phyloP scores from a whole-genome alignment of 169 alveolate species.

The Plasmodium inui region DNA sequence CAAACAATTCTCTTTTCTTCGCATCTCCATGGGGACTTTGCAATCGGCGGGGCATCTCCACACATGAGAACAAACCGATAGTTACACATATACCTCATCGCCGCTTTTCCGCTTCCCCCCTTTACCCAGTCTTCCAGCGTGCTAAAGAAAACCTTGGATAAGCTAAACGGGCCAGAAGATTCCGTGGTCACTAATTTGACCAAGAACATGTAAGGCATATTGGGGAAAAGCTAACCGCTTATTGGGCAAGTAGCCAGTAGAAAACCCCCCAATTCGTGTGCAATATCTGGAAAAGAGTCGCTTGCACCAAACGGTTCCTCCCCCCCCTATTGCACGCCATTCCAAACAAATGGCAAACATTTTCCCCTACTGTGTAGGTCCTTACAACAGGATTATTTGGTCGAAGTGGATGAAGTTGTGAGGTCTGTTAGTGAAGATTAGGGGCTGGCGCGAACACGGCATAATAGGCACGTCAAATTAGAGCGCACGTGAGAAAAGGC shows the following conservation, averaged over 20 bases:
- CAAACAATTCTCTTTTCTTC: not conserved
- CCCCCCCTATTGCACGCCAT: not conserved
- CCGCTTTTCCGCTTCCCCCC: not conserved
- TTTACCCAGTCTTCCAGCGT: not conserved
- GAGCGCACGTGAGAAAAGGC: not conserved
- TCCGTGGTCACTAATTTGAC: conserved; percentile 19
- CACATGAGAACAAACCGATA: not conserved
- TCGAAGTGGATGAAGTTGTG: conserved; percentile 4
- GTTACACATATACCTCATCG: not conserved
- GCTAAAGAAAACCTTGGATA: conserved; percentile 10
- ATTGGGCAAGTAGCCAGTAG: not conserved
- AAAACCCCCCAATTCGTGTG: not conserved
- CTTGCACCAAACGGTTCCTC: not conserved
- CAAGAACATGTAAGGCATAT: conserved; percentile 22
- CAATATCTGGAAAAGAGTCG: not conserved
- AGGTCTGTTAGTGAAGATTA: not conserved
- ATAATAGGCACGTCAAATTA: not conserved
- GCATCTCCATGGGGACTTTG: not conserved
- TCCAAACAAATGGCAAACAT: not conserved
- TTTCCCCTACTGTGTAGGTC: not conserved
- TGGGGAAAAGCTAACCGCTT: not conserved
- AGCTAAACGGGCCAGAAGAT: conserved; percentile 19
- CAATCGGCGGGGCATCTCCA: not conserved
- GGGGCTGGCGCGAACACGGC: not conserved
- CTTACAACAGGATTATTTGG: conserved; percentile 10